A percentile compares a stretch with the other conserved stretches of the same genome.
Evolutionary conservation across 768 basidiomycete species (phyloP).

Genomic region (Pisolithus marmoratus): DNA sequence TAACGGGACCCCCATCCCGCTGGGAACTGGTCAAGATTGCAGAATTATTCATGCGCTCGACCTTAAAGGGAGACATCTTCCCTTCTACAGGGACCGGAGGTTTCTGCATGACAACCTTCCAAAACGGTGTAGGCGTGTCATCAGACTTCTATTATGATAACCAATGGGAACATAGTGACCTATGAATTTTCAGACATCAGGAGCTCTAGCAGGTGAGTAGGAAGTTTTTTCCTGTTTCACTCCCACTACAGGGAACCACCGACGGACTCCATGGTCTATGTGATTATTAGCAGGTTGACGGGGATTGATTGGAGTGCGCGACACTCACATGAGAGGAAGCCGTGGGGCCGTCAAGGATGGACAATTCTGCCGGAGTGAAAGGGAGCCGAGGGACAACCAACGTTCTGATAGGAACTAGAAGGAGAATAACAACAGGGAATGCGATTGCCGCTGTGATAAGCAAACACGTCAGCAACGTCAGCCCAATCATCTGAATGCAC

Average conservation of each 20-base stretch:
- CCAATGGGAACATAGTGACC: no score
- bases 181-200: no score
- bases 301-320: neutral
- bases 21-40: no score
- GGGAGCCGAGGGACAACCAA: conserved; percentile 66
- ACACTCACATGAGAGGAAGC: conserved; percentile 78
- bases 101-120: no score
- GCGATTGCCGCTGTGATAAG: conserved; percentile 73
- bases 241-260: conserved; percentile 23
- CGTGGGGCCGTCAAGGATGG: conserved; percentile 83
- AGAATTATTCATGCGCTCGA: no score
- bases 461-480: neutral
- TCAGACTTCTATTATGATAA: no score
- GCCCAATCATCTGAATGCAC: neutral
- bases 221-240: no score
- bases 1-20: no score
- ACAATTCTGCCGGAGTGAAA: conserved; percentile 73
- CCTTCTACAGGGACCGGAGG: no score
- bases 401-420: conserved; percentile 73
- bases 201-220: no score
- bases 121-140: no score
- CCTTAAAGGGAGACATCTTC: no score
- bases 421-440: conserved; percentile 83
- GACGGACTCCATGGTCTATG: conserved; percentile 41
- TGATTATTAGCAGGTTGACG: neutral